Base-by-base conservation (phyloP, 768 basidiomycete species). In the Suillus lakei region DNA sequence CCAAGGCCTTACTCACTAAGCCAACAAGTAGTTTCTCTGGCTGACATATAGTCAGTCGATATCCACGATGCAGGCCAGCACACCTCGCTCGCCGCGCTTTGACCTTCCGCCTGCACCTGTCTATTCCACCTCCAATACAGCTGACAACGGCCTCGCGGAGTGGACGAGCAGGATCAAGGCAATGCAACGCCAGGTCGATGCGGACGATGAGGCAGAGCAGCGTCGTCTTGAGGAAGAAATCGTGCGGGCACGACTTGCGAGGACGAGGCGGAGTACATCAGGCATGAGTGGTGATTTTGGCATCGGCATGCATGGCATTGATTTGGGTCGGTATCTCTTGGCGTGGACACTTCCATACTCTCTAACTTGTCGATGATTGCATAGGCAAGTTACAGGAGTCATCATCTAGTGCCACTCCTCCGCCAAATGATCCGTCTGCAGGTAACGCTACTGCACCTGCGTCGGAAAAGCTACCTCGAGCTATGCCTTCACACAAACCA, bases 131-230 rank as follows among this genome's bases (percentile, higher is more conserved):
- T 56, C 26, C 39, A 56, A 68, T 8, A 59, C 71, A 21, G 81
- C 88, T 23, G 91, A 92, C 70, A 80, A 82, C 4, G 89, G 86
- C 58, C 82, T 93, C n/a, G 84, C 91, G 18, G 91, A 94, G 75
- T 94, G 92, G 92, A 85, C 92, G 16, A 89, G 80, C 77, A 89
- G 84, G 80, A 92, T 95, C 74, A 90, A 89, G 74, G 90, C 87
- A 18, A 78, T 94, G 76, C 92, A 93, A 73, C 85, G 87, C 65
- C 91, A 93, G 70, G 89, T 93, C 30, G 92, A 95, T 67, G 88
- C 88, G 16, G 90, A 92, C 67, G 92, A 93, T 64, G 91, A 92
- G 73, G 86, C 83, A 7, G 93, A 95, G 70, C 87, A 92, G 72
- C 85, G 83, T 59, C 83, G 88, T 62, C 82, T 95, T 2, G 84